These are phyloP conservation scores for Zygosaccharomyces gambellarensis DNA, from an alignment of 805 yeast species.

Conservation along the genomic window DNA sequence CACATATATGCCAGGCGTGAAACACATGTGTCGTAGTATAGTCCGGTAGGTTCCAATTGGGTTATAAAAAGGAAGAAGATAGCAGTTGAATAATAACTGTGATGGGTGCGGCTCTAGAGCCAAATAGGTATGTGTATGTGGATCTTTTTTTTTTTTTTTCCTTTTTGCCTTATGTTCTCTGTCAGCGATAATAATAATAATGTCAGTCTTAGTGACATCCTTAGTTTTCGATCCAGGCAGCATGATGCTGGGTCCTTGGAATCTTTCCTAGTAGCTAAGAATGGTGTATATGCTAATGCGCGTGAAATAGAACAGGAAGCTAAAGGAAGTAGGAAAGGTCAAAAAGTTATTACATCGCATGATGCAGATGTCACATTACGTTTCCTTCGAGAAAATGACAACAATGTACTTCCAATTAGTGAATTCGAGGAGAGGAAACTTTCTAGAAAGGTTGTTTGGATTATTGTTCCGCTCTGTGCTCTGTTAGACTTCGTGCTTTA, in stretches of 20 bases:
- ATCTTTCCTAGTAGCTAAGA: background rate
- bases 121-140: too few relatives aligned
- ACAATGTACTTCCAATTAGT: constrained; percentile 13
- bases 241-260: background rate
- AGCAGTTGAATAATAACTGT: background rate
- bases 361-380: background rate
- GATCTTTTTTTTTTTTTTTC: background rate
- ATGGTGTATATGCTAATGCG: background rate
- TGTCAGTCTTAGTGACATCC: background rate
- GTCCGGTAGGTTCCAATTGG: background rate
- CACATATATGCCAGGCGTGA: background rate
- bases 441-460: too few relatives aligned
- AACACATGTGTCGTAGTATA: background rate
- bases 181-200: background rate
- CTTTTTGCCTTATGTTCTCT: background rate
- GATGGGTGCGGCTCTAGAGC: background rate
- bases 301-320: background rate
- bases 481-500: constrained; percentile 36
- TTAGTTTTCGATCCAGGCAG: background rate
- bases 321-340: background rate
- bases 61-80: background rate
- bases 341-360: background rate
- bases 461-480: too few relatives aligned
- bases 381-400: background rate
- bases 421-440: constrained; percentile 40